phyloP scores from a whole-genome alignment of 108 stramenopile genomes.

The Nannochloropsis salina region DNA sequence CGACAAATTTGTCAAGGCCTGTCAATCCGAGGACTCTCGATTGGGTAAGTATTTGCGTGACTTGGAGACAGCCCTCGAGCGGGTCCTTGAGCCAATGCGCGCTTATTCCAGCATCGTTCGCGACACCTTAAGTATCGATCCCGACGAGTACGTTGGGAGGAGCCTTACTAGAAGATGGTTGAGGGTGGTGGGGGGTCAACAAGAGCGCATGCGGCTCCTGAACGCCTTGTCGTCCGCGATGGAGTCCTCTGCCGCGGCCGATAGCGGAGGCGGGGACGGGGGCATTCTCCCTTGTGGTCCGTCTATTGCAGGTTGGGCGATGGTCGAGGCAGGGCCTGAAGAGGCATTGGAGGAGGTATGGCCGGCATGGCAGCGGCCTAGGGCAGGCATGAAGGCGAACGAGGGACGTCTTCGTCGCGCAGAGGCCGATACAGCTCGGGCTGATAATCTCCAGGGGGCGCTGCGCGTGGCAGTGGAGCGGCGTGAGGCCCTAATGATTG shows the following conservation, averaged over 20 bases:
- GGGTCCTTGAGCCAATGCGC: background rate
- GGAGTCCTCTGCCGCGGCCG: background rate
- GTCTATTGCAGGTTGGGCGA: background rate
- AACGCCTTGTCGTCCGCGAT: background rate
- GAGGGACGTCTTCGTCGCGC: background rate
- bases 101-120: background rate
- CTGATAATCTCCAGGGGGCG: background rate
- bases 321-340: background rate
- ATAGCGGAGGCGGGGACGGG: background rate
- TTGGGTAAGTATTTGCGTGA: background rate
- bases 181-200: background rate
- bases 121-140: background rate
- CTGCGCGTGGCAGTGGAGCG: background rate
- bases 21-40: background rate
- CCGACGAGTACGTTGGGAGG: background rate
- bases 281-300: background rate
- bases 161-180: background rate
- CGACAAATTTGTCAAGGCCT: background rate
- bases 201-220: background rate
- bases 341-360: background rate
- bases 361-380: conserved; percentile 2
- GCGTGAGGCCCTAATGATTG: background rate
- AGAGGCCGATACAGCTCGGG: background rate
- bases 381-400: background rate
- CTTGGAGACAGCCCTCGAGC: background rate